Evolutionary conservation across 202 grass and related monocot genomes (phyloP).

Genomic region (Cymbopogon flexuosus): DNA sequence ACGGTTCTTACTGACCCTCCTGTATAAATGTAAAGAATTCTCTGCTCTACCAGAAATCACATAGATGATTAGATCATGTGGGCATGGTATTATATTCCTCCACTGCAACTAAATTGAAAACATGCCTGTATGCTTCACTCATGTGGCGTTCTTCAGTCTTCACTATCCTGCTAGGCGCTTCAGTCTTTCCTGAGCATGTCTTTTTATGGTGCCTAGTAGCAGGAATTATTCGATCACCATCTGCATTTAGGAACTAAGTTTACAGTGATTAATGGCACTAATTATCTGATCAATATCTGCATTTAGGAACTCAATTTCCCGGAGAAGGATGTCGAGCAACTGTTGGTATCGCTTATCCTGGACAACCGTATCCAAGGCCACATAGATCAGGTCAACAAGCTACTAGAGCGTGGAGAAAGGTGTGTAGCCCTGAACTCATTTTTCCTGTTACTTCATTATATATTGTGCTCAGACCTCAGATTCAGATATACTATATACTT

Average conservation of each 20-base stretch:
- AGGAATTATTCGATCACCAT: not conserved
- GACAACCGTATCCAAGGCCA: conserved; percentile 94
- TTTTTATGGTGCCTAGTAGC: not conserved
- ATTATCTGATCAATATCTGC: not conserved
- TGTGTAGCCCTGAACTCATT: not conserved
- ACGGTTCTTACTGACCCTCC: not conserved
- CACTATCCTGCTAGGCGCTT: not conserved
- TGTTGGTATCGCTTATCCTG: conserved; percentile 87
- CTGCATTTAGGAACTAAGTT: conserved; percentile 49
- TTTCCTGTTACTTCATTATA: not conserved
- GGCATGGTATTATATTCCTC: not conserved
- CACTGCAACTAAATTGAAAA: not conserved
- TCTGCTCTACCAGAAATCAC: not conserved
- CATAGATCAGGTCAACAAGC: conserved; percentile 98
- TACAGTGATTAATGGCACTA: not conserved
- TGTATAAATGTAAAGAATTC: not conserved
- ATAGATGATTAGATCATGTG: not conserved
- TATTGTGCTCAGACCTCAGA: not conserved
- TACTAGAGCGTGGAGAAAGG: conserved; percentile 88
- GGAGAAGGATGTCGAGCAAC: conserved; percentile 96
- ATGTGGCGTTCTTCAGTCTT: not conserved
- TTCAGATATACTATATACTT: not conserved
- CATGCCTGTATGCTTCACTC: not conserved
- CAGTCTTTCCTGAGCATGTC: not conserved
- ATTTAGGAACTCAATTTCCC: conserved; percentile 89